Evolutionary conservation across 2,329 filamentous ascomycete genomes (phyloP).

Genomic region (Pseudogymnoascus sp.): DNA sequence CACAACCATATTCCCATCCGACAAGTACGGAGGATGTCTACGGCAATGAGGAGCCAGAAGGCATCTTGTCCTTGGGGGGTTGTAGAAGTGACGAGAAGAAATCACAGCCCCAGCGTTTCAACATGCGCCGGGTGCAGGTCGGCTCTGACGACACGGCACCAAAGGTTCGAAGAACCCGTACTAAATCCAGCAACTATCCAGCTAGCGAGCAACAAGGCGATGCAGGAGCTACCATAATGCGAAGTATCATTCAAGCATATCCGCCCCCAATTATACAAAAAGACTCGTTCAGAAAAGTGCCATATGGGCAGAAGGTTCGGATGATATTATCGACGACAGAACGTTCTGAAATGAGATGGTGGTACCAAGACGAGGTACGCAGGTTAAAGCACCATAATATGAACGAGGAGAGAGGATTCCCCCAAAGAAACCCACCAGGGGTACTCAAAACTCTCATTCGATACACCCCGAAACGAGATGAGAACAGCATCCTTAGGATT

Average conservation of each 20-base stretch:
- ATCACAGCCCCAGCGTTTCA: neutral
- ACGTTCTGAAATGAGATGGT: slow-evolving; percentile 1
- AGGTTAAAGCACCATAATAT: neutral
- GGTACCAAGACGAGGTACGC: neutral
- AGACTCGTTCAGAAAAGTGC: neutral
- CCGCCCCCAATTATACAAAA: neutral
- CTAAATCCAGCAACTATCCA: neutral
- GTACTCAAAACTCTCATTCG: slow-evolving; percentile 2
- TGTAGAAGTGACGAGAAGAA: neutral
- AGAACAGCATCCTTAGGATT: neutral
- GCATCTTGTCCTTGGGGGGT: neutral
- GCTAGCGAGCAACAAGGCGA: neutral
- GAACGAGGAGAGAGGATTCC: neutral
- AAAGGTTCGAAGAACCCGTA: neutral
- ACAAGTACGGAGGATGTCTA: neutral
- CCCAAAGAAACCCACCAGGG: neutral
- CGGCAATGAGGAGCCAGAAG: neutral
- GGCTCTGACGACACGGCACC: neutral
- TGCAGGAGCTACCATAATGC: neutral
- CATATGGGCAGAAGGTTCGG: slow-evolving; percentile 6
- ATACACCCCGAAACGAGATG: neutral
- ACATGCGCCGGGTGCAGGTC: neutral
- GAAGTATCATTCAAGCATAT: neutral
- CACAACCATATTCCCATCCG: neutral
- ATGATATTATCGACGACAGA: slow-evolving; percentile 1